These are phyloP conservation scores for Emmonsiellopsis sp. DNA, from an alignment of 2,329 filamentous ascomycete genomes.

Conservation along the genomic window DNA sequence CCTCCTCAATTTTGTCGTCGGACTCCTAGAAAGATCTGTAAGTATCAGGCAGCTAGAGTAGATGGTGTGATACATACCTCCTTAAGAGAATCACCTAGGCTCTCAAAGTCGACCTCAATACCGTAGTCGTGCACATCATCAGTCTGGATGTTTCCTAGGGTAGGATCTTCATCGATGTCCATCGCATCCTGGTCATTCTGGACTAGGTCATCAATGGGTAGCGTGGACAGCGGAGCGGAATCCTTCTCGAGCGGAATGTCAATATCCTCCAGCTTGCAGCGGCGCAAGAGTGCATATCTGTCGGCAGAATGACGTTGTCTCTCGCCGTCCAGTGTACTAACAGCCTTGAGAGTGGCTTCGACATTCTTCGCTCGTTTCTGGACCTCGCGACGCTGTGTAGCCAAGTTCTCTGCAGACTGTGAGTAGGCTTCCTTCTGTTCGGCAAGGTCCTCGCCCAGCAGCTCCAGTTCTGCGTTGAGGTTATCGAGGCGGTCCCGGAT, in stretches of 20 bases:
- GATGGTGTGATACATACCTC: conserved; percentile 45
- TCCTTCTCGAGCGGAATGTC: conserved; percentile 67
- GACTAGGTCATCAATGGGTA: conserved; percentile 79
- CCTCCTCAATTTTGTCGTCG: conserved; percentile 62
- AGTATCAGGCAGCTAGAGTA: conserved; percentile 13
- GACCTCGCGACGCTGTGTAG: conserved; percentile 68
- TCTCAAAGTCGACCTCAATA: conserved; percentile 78
- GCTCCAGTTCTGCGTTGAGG: conserved; percentile 66
- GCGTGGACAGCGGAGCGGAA: conserved; percentile 62
- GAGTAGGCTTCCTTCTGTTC: conserved; percentile 58
- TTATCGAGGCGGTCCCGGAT: conserved; percentile 65
- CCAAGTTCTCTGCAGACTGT: conserved; percentile 63
- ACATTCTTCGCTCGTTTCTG: conserved; percentile 79
- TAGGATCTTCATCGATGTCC: conserved; percentile 71
- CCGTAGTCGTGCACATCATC: conserved; percentile 77
- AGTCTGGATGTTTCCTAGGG: conserved; percentile 39
- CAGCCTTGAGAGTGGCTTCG: conserved; percentile 62
- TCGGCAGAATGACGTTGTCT: conserved; percentile 76
- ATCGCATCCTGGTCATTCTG: conserved; percentile 75
- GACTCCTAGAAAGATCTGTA: conserved; percentile 44
- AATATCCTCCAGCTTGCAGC: conserved; percentile 90
- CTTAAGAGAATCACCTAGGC: conserved; percentile 72
- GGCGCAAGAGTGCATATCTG: conserved; percentile 73
- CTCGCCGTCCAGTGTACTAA: conserved; percentile 70
- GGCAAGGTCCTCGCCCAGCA: conserved; percentile 62